Base-by-base conservation (phyloP, 1,139 yeast species). In the Diutina ranongensis region DNA sequence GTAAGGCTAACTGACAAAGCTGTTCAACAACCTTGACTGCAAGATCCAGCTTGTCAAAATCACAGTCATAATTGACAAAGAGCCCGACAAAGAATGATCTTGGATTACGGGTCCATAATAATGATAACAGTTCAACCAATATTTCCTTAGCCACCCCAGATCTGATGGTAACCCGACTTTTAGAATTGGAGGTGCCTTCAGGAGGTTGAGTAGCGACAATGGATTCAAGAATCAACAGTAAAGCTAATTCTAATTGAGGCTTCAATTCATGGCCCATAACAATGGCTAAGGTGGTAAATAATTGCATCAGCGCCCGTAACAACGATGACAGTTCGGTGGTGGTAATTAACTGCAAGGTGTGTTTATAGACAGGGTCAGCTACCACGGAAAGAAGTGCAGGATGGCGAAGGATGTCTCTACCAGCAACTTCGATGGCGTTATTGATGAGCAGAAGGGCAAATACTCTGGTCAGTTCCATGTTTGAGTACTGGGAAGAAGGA, bases 41-140 rank as follows among this genome's bases (percentile, higher is more conserved):
- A 49, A 94, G 64, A 59, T 94, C 97, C 1, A 83, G 74, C 52
- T 94, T 76, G 51, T 88, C 95, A 52, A 88, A 81, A 57, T 88
- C 94, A 62, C 97, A 92, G 61, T 94, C 98, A 58, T 80, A 94
- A 49, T 82, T 83, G 47, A 85, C 80, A 58, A 84, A 92, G 38
- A 88, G 62, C 45, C 78, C 75, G 12, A 89, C 77, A 60, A 89
- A 88, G 50, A 87, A 82, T 12, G 19, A 4, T 3, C 76, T 65
- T 1, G 95, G 94, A 0, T 86, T 78, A 49, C 95, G 76, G 3
- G 87, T 76, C 94, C 94, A 83, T 45, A 92, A 64, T 44, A 87
- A 76, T 8, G 96, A 83, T 3, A 92, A 65, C 15, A 92, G 80
- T 60, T 94, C 98, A 40, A 89, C 74, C 55, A 94, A 71, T 53